Conservation (phyloP, 2,329 filamentous ascomycete genomes). For the Penicillium sp. region DNA sequence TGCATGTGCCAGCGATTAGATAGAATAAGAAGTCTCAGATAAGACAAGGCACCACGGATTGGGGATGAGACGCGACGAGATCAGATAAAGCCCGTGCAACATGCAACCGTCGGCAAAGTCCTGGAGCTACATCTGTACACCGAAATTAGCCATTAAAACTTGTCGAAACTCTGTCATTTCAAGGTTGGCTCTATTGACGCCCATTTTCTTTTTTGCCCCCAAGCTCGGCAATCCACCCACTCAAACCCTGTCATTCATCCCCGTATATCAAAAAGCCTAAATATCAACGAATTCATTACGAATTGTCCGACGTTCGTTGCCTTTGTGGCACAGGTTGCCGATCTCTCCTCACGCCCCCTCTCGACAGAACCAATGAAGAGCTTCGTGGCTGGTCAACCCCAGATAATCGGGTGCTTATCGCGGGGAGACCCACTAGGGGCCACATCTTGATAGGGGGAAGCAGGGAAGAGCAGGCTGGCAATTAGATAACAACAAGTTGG, state of each 20-base stretch:
- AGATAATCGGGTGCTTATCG: conserved; percentile 22
- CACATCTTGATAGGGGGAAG: conserved; percentile 12
- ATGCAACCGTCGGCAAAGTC: background rate
- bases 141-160: background rate
- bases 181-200: background rate
- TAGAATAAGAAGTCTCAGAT: background rate
- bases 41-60: background rate
- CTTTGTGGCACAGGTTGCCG: conserved; percentile 7
- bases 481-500: conserved; percentile 11
- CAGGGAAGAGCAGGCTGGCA: background rate
- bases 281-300: background rate
- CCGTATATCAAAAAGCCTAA: background rate
- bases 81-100: background rate
- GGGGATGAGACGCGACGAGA: background rate
- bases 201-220: background rate
- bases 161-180: background rate
- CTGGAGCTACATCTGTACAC: conserved; percentile 3
- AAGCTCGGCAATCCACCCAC: background rate
- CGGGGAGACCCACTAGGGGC: conserved; percentile 8
- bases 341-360: conserved; percentile 19
- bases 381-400: conserved; percentile 10
- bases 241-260: background rate
- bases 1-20: background rate
- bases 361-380: conserved; percentile 7
- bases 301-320: background rate